Evolutionary conservation across 345 rosid species (phyloP).

Genomic region (Diplotaxis tenuifolia): DNA sequence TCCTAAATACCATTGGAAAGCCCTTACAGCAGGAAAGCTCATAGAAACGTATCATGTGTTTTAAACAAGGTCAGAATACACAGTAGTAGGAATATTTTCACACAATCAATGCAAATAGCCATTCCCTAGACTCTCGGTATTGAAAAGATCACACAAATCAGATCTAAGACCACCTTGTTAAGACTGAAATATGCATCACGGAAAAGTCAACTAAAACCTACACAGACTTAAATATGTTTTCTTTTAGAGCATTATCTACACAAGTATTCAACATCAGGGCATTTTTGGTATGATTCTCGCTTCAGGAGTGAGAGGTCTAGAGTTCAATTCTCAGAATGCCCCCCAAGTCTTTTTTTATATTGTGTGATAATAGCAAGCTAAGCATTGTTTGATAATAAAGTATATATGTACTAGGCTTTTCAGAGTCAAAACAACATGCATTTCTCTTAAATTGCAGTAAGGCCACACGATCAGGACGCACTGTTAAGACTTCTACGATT

Average conservation of each 20-base stretch:
- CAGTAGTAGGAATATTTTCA: neutral
- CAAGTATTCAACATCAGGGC: neutral
- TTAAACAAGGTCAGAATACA: neutral
- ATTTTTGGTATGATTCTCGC: constrained; percentile 39
- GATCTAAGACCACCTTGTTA: neutral
- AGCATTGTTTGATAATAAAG: neutral
- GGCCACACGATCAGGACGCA: neutral
- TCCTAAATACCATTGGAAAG: neutral
- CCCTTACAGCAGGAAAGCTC: neutral
- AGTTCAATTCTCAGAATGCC: constrained; percentile 91
- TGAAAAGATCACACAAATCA: neutral
- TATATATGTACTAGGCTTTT: neutral
- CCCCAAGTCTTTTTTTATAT: constrained; percentile 30
- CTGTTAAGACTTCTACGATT: neutral
- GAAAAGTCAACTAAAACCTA: neutral
- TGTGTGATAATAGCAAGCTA: neutral
- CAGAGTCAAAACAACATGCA: neutral
- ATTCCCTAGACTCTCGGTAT: neutral
- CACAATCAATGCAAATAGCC: neutral
- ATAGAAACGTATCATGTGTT: neutral
- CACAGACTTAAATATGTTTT: neutral
- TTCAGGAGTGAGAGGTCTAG: constrained; percentile 92
- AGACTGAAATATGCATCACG: neutral
- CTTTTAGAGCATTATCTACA: neutral
- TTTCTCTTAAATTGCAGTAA: neutral